Percentiles rank a stretch among this genome's conserved stretches.
phyloP scores from a whole-genome alignment of 1,284 basidiomycete genomes.

The Cryptococcus amylolentus region DNA sequence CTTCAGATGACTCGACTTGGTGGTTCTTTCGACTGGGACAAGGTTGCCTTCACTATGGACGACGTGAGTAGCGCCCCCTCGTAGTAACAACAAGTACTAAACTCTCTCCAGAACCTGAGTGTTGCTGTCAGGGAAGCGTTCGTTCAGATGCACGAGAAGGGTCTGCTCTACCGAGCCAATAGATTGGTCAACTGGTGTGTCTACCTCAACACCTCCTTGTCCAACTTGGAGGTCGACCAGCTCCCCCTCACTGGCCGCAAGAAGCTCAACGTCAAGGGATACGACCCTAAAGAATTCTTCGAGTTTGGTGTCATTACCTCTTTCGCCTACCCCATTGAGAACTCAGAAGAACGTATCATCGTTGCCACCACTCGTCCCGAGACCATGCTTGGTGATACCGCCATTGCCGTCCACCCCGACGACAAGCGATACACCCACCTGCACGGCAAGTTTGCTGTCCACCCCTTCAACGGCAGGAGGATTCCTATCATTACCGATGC shows the following conservation, averaged over 20 bases:
- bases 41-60: slow-evolving; percentile 94
- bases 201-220: slow-evolving; percentile 89
- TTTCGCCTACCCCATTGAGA: slow-evolving; percentile 89
- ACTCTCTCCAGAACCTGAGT: slow-evolving; percentile 59
- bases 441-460: slow-evolving; percentile 85
- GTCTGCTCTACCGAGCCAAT: slow-evolving; percentile 92
- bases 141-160: slow-evolving; percentile 86
- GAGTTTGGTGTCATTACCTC: slow-evolving; percentile 97
- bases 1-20: slow-evolving; percentile 86
- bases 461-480: slow-evolving; percentile 85
- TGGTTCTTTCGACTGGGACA: slow-evolving; percentile 90
- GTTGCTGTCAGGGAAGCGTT: slow-evolving; percentile 91
- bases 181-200: slow-evolving; percentile 99
- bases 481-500: slow-evolving; percentile 86
- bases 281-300: slow-evolving; percentile 88
- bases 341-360: slow-evolving; percentile 83
- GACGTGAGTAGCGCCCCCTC: slow-evolving; percentile 55
- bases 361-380: slow-evolving; percentile 98
- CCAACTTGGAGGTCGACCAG: slow-evolving; percentile 96
- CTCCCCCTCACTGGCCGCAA: slow-evolving; percentile 87
- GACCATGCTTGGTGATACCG: slow-evolving; percentile 98
- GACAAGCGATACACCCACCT: slow-evolving; percentile 94
- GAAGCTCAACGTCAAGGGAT: slow-evolving; percentile 86
- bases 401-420: slow-evolving; percentile 92
- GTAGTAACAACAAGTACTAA: neutral